Conservation (phyloP, 192 early-diverging fungal genomes). For the Coemansia reversa region DNA sequence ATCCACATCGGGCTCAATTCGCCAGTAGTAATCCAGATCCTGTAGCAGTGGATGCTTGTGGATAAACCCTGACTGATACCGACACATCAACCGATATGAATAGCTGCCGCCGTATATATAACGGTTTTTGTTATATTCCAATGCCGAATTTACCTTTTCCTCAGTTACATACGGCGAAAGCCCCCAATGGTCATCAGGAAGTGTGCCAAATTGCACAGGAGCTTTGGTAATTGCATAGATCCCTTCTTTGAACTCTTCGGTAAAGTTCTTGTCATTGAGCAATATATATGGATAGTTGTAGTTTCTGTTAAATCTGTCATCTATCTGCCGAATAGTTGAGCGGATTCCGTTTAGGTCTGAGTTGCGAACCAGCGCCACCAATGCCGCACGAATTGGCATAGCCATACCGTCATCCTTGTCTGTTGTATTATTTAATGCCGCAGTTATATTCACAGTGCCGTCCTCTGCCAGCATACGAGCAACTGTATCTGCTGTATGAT, state of each 20-base stretch:
- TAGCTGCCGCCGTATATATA: constrained; percentile 41
- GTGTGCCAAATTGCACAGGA: constrained; percentile 60
- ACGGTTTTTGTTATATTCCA: constrained; percentile 49
- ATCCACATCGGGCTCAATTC: constrained; percentile 51
- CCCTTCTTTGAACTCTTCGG: constrained; percentile 55
- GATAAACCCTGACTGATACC: constrained; percentile 43
- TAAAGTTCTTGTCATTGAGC: constrained; percentile 66
- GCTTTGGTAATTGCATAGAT: constrained; percentile 57
- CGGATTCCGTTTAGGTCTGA: constrained; percentile 62
- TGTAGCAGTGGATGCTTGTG: constrained; percentile 39
- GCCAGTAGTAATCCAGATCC: constrained; percentile 53
- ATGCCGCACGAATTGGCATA: constrained; percentile 18
- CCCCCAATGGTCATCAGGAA: constrained; percentile 68
- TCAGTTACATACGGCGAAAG: constrained; percentile 70
- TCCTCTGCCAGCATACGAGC: neutral
- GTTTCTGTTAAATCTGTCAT: constrained; percentile 67
- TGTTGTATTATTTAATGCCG: neutral
- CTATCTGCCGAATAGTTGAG: constrained; percentile 63
- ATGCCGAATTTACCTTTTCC: constrained; percentile 47
- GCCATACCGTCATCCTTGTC: neutral
- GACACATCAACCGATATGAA: constrained; percentile 43
- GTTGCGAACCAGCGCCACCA: constrained; percentile 73
- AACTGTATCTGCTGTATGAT: neutral
- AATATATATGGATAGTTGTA: constrained; percentile 70
- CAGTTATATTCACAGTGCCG: neutral